Conservation (phyloP, 306 rosid species). For the Fragaria vesca region DNA sequence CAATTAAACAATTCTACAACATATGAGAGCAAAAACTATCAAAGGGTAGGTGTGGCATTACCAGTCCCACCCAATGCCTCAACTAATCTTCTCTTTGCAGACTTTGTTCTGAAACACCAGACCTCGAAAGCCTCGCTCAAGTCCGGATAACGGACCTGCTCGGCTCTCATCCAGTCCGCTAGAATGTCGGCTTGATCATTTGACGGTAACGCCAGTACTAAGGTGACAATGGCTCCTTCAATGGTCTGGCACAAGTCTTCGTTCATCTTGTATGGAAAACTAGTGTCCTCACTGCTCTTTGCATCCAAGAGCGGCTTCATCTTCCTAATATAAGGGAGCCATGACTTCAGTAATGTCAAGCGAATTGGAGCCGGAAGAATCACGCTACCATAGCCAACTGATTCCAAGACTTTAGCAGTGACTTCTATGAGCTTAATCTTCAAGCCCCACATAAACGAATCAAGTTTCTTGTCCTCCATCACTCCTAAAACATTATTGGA, state of each 20-base stretch:
- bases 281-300: conserved; percentile 45
- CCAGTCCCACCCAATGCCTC: conserved; percentile 51
- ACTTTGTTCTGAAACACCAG: conserved; percentile 91
- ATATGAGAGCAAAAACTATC: conserved; percentile 12
- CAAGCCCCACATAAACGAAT: conserved; percentile 74
- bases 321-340: conserved; percentile 88
- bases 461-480: conserved; percentile 68
- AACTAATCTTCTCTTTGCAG: conserved; percentile 79
- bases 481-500: conserved; percentile 51
- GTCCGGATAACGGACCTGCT: conserved; percentile 70
- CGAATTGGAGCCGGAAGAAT: conserved; percentile 70
- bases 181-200: conserved; percentile 91
- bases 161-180: conserved; percentile 70
- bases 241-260: conserved; percentile 75
- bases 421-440: conserved; percentile 75
- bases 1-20: conserved; percentile 4
- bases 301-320: conserved; percentile 76
- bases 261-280: conserved; percentile 65
- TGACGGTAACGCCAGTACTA: conserved; percentile 79
- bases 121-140: conserved; percentile 90
- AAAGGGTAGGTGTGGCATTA: conserved; percentile 39
- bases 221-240: conserved; percentile 75
- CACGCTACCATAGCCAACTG: conserved; percentile 87
- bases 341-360: conserved; percentile 53
- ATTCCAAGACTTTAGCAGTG: conserved; percentile 83